phyloP scores from a whole-genome alignment of 208 protist species.

The Trypanosoma caninum region DNA sequence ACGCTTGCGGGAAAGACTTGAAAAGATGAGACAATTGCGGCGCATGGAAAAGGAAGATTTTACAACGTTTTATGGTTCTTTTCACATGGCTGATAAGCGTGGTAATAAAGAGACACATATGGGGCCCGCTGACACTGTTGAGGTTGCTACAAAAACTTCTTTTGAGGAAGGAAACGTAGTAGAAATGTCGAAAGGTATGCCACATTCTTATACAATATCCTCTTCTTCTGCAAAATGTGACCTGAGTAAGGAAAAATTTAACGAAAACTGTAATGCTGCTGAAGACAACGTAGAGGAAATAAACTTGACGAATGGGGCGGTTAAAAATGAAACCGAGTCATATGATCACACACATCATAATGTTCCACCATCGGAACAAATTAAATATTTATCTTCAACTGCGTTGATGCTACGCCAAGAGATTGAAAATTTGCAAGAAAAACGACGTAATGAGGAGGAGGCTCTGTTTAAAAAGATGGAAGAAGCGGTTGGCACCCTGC shows the following conservation, averaged over 20 bases:
- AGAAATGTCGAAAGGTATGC: neutral
- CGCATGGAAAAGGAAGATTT: constrained; percentile 10
- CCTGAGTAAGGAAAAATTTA: neutral
- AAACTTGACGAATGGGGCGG: neutral
- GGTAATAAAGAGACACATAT: neutral
- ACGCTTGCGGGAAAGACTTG: constrained; percentile 53
- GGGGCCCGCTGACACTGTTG: neutral
- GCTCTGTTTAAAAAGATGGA: constrained; percentile 23
- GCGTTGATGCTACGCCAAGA: constrained; percentile 24
- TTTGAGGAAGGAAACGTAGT: neutral
- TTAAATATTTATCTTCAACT: constrained; percentile 28
- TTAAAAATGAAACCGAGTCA: neutral
- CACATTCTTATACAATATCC: neutral
- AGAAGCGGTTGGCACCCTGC: constrained; percentile 18
- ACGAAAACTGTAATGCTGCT: constrained; percentile 20
- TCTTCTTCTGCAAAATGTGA: neutral
- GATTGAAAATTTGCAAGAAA: constrained; percentile 23
- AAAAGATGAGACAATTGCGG: constrained; percentile 43
- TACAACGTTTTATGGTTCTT: neutral
- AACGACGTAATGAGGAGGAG: constrained; percentile 19
- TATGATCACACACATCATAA: too few relatives aligned
- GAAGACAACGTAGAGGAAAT: constrained; percentile 11
- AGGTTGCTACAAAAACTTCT: neutral
- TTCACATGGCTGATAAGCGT: constrained; percentile 13
- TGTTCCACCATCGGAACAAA: constrained; percentile 8